A percentile compares a stretch with the other conserved stretches of the same genome.
phyloP scores from a whole-genome alignment of 208 protist genomes.

The Leishmania gerbilli region DNA sequence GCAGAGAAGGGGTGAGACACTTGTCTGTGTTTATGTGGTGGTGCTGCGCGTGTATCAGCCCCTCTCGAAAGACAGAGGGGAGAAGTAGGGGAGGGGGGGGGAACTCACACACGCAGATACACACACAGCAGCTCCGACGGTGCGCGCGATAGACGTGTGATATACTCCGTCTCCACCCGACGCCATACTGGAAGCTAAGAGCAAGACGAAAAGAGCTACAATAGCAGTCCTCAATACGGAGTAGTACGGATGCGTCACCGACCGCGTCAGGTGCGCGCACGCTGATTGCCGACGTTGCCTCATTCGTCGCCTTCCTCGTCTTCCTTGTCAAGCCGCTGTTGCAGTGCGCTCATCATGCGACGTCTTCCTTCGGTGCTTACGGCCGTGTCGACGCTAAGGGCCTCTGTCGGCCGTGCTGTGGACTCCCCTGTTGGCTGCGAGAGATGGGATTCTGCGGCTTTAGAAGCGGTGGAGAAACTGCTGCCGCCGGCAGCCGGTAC shows the following conservation, averaged over 20 bases:
- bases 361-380: slow-evolving; percentile 7
- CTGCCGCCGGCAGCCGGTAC: not conserved
- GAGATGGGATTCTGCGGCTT: not conserved
- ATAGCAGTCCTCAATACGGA: not conserved
- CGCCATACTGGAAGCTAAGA: not conserved
- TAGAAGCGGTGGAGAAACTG: not conserved
- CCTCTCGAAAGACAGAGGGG: not conserved
- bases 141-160: not conserved
- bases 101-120: not conserved
- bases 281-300: not conserved
- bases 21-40: not conserved
- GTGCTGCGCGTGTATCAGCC: not conserved
- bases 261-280: not conserved
- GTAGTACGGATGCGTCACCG: not conserved
- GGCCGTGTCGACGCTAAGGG: not conserved
- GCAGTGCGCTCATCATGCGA: slow-evolving; percentile 42
- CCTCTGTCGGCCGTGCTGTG: not conserved
- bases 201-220: not conserved
- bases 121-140: not conserved
- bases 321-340: slow-evolving; percentile 30
- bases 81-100: not conserved
- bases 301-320: slow-evolving; percentile 24
- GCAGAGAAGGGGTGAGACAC: not conserved
- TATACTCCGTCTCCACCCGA: not conserved
- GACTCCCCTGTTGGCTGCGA: not conserved